Evolutionary conservation across 345 rosid species (phyloP), one percentile per base, ranked within the genome.

Genomic region (Boechera retrofracta): DNA sequence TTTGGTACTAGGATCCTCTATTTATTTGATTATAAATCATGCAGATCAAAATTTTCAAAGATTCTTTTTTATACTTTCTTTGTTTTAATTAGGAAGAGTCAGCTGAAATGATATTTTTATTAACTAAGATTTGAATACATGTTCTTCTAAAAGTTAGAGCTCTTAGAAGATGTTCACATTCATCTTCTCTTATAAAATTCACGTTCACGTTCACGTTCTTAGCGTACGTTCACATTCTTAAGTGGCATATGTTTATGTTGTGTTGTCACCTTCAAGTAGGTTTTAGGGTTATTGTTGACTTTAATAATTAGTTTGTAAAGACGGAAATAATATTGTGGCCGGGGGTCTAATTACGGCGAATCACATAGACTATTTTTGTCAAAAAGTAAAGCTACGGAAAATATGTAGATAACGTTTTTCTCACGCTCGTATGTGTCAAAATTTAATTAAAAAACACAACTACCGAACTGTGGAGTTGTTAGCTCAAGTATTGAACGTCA

Each of bases 1-100:
- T 67, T 79, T 44, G 35, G 59, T 73, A 67, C 74, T 73, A 67
- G 53, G 82, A 78, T 66, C 32, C 57, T 49, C 69, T 51, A 10
- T 59, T 49, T 12, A 65, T 65, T 41, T 45, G 15, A 71, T 18
- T 47, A 18, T 16, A 31, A 72, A 72, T 60, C 39, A 48, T 71
- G 33, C 6, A 57, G 49, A 60, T 49, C 12, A 51, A 59, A 58
- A 32, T 0, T 52, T 31, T 42, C 6, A 36, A 10, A n/a, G 41
- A 62, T 62, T 69, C n/a, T 3, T 41, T 41, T 10, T 10, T 39
- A 7, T 36, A 38, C 9, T 35, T 69, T 6, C 69, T 48, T 68
- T 53, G 4, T 33, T 26, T 55, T 10, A 31, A 63, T 3, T 63
- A 16, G 7, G 28, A 59, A 16, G 7, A 32, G n/a, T 33, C 8